A percentile compares a stretch with the other conserved stretches of the same genome.
Evolutionary conservation across 495 filamentous ascomycete species (phyloP).

Genomic region (Chlorociboria aeruginascens): DNA sequence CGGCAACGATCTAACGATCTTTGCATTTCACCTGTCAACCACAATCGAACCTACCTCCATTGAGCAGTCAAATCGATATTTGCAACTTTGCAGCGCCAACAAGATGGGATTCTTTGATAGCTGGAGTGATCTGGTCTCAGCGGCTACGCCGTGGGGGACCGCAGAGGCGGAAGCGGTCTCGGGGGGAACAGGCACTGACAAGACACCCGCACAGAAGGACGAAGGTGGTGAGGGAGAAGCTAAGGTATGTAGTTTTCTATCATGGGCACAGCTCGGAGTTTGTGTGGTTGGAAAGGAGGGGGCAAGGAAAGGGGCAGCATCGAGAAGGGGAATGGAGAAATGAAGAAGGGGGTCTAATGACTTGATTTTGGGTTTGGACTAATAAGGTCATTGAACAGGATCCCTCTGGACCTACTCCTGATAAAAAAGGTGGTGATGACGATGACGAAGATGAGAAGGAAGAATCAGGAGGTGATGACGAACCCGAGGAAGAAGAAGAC

Average conservation of each 20-base stretch:
- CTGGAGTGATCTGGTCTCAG: constrained; percentile 40
- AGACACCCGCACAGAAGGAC: constrained; percentile 3
- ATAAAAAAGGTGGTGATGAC: constrained; percentile 4
- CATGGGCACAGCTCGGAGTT: not conserved
- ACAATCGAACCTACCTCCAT: constrained; percentile 22
- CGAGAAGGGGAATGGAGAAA: not conserved
- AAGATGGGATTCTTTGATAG: constrained; percentile 47
- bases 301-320: not conserved
- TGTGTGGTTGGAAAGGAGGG: not conserved
- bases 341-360: not conserved
- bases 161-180: constrained; percentile 39
- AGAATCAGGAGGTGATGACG: constrained; percentile 40
- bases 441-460: constrained; percentile 33
- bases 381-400: not conserved
- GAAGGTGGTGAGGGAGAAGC: constrained; percentile 3
- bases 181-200: not conserved
- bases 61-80: constrained; percentile 22
- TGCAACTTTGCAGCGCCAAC: constrained; percentile 14
- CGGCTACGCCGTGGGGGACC: constrained; percentile 40
- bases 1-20: constrained; percentile 4
- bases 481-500: constrained; percentile 82
- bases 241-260: constrained; percentile 6
- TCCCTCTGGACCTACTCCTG: not conserved
- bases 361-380: not conserved
- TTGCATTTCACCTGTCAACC: not conserved